phyloP scores from a whole-genome alignment of 2,329 filamentous ascomycete species.

The Scytalidium lignicola region DNA sequence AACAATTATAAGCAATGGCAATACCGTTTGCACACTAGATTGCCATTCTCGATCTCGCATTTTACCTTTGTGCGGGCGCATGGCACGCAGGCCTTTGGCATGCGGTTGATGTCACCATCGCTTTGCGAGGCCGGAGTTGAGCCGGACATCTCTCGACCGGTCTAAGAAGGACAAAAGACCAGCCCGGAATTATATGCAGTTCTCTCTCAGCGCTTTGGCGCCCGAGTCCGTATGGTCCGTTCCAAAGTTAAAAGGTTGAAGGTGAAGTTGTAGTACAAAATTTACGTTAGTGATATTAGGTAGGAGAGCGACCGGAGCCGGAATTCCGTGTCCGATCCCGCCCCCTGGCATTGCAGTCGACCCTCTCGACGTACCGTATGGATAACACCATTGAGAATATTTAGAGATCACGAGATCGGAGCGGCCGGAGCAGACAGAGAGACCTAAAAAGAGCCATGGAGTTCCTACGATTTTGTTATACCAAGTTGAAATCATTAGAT shows the following conservation, averaged over 20 bases:
- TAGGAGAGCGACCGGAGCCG: not conserved
- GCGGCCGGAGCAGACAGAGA: not conserved
- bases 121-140: not conserved
- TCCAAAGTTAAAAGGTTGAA: not conserved
- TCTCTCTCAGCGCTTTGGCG: not conserved
- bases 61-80: not conserved
- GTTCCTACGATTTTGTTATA: not conserved
- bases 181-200: not conserved
- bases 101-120: not conserved
- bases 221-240: too few species aligned
- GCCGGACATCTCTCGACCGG: not conserved
- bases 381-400: too few species aligned
- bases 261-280: not conserved
- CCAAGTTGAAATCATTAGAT: too few species aligned
- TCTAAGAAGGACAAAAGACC: too few species aligned
- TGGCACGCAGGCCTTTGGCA: not conserved
- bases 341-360: too few species aligned
- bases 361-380: too few species aligned
- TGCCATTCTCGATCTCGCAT: not conserved
- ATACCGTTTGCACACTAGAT: not conserved
- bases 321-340: not conserved
- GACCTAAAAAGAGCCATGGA: not conserved
- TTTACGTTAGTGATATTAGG: not conserved
- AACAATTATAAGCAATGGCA: not conserved
- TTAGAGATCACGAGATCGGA: too few species aligned